A percentile compares a stretch with the other conserved stretches of the same genome.
phyloP scores from a whole-genome alignment of 371 early-diverging fungal genomes.

The Mortierella polycephala region DNA sequence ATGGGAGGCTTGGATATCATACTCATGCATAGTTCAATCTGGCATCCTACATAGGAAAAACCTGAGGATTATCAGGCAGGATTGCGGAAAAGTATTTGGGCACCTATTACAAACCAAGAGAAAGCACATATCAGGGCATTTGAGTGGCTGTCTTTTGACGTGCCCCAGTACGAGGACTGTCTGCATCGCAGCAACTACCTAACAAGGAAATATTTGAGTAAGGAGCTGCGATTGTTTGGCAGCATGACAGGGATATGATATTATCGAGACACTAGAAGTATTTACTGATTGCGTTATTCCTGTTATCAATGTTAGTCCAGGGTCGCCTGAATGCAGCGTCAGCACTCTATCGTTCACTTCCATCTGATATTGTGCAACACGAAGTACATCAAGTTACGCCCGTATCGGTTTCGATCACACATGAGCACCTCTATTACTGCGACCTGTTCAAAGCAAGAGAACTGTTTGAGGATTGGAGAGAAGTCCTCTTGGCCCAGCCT shows the following conservation, averaged over 20 bases:
- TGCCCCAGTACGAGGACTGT: conserved; percentile 23
- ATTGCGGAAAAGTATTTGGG: conserved; percentile 18
- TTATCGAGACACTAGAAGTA: neutral
- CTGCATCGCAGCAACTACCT: conserved; percentile 36
- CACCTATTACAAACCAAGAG: conserved; percentile 13
- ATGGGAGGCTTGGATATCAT: too few species aligned
- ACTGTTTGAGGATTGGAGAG: conserved; percentile 33
- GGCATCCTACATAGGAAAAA: neutral
- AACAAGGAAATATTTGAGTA: conserved; percentile 40
- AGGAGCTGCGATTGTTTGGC: neutral
- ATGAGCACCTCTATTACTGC: conserved; percentile 33
- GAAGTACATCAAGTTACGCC: conserved; percentile 5
- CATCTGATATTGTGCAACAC: conserved; percentile 20
- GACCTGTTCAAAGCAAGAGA: conserved; percentile 30
- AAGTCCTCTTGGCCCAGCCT: conserved; percentile 11
- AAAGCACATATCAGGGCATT: conserved; percentile 23
- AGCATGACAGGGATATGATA: neutral
- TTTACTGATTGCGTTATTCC: neutral
- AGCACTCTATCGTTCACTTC: conserved; percentile 33
- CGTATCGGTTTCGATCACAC: conserved; percentile 10
- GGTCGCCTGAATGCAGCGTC: conserved; percentile 45
- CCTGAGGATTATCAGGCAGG: conserved; percentile 8
- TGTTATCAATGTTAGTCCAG: conserved; percentile 7
- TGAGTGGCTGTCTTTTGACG: conserved; percentile 47
- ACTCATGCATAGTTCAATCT: too few species aligned